A percentile compares a stretch with the other conserved stretches of the same genome.
These are phyloP conservation scores for Aspergillus bertholletiae DNA, from an alignment of 495 filamentous ascomycete species.

Conservation along the genomic window DNA sequence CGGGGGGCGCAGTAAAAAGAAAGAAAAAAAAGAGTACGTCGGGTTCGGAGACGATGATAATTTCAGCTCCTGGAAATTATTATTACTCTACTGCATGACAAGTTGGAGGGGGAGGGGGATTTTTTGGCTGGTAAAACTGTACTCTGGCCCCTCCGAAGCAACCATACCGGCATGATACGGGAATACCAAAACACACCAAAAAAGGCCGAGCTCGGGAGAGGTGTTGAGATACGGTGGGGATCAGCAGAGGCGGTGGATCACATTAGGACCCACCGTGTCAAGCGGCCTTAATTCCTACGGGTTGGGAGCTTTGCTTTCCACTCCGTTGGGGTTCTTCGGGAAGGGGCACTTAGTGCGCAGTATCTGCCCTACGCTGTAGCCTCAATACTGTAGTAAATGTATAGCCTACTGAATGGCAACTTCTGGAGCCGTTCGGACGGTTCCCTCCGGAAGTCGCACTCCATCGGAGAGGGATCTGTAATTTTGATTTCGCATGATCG, in stretches of 20 bases:
- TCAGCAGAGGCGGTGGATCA: neutral
- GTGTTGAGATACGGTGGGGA: slow-evolving; percentile 15
- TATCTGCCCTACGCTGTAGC: slow-evolving; percentile 28
- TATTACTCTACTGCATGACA: neutral
- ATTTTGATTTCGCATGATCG: neutral
- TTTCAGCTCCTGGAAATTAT: neutral
- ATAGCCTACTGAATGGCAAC: neutral
- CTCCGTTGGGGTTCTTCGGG: slow-evolving; percentile 21
- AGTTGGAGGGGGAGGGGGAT: slow-evolving; percentile 1
- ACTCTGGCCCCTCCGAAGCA: neutral
- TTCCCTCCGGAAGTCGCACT: slow-evolving; percentile 1
- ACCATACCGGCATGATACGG: neutral
- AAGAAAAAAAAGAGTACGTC: neutral
- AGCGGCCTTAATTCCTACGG: slow-evolving; percentile 13
- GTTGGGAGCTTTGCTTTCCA: slow-evolving; percentile 2
- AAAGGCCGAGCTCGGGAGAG: slow-evolving; percentile 9
- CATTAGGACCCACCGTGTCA: neutral
- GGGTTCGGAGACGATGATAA: neutral
- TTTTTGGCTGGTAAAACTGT: slow-evolving; percentile 6
- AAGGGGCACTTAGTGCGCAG: slow-evolving; percentile 17
- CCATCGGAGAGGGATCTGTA: slow-evolving; percentile 9
- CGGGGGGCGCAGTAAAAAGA: slow-evolving; percentile 1
- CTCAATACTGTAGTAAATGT: slow-evolving; percentile 25
- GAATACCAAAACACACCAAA: neutral
- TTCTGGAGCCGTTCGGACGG: slow-evolving; percentile 1